Percentiles rank a stretch among this genome's conserved stretches.
These are phyloP conservation scores for Xylaria sp. DNA, from an alignment of 2,329 filamentous ascomycete species.

Conservation along the genomic window DNA sequence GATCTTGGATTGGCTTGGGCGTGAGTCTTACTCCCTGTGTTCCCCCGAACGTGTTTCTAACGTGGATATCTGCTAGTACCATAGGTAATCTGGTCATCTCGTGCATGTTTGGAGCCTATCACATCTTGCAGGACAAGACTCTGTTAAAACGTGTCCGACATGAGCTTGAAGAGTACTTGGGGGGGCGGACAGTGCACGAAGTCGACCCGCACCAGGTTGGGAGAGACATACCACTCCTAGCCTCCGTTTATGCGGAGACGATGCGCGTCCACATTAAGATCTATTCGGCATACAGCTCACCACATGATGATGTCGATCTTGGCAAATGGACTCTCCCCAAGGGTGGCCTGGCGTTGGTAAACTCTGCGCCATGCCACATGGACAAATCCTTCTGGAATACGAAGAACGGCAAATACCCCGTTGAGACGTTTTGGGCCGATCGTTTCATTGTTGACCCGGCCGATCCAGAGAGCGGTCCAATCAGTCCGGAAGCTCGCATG, in stretches of 20 bases:
- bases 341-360: slow-evolving; percentile 24
- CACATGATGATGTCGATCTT: slow-evolving; percentile 26
- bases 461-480: slow-evolving; percentile 30
- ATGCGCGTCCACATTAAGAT: slow-evolving; percentile 30
- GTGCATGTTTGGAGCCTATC: slow-evolving; percentile 25
- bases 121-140: slow-evolving; percentile 26
- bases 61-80: slow-evolving; percentile 2
- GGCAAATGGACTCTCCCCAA: slow-evolving; percentile 29
- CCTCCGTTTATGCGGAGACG: slow-evolving; percentile 32
- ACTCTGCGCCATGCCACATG: slow-evolving; percentile 26
- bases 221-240: slow-evolving; percentile 28
- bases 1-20: slow-evolving; percentile 33
- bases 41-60: slow-evolving; percentile 7
- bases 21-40: slow-evolving; percentile 10
- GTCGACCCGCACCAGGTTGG: slow-evolving; percentile 21
- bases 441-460: slow-evolving; percentile 30
- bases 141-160: slow-evolving; percentile 23
- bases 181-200: slow-evolving; percentile 12
- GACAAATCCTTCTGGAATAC: slow-evolving; percentile 34
- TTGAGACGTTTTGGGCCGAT: slow-evolving; percentile 33
- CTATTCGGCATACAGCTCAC: slow-evolving; percentile 25
- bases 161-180: slow-evolving; percentile 20
- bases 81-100: slow-evolving; percentile 27
- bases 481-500: slow-evolving; percentile 12
- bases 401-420: slow-evolving; percentile 24